These are phyloP conservation scores for Apodospora peruviana DNA, from an alignment of 495 filamentous ascomycete species.

Conservation along the genomic window DNA sequence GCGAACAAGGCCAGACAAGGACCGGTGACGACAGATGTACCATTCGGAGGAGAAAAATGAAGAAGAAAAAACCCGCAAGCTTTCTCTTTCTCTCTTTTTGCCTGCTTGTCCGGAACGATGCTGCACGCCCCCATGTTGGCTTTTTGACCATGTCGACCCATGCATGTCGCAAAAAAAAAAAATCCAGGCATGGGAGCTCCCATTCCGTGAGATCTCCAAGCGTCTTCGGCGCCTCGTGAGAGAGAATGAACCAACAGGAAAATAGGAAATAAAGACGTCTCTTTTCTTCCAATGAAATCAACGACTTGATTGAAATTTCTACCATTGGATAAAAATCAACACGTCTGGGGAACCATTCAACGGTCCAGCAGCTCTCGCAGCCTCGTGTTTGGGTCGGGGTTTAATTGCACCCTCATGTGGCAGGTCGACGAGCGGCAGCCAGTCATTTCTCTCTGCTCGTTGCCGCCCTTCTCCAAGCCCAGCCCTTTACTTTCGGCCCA, in stretches of 20 bases:
- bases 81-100: no score
- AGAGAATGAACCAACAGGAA: slow-evolving; percentile 1
- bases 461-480: no score
- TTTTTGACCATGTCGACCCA: background rate
- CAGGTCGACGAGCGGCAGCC: slow-evolving; percentile 7
- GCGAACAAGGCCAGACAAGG: background rate
- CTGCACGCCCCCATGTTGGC: background rate
- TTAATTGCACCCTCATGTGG: slow-evolving; percentile 6
- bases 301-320: background rate
- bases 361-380: slow-evolving; percentile 1
- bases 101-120: background rate
- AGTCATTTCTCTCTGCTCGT: slow-evolving; percentile 16
- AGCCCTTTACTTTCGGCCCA: slow-evolving; percentile 18
- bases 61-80: no score
- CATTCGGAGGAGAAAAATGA: background rate
- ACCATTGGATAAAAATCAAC: slow-evolving; percentile 21
- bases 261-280: background rate
- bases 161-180: background rate
- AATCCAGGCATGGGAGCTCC: background rate
- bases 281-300: slow-evolving; percentile 21
- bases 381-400: slow-evolving; percentile 13
- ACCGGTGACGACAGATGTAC: background rate
- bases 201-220: background rate
- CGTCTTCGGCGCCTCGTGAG: background rate
- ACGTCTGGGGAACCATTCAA: slow-evolving; percentile 13